phyloP scores from a whole-genome alignment of 2,329 filamentous ascomycete genomes.

The Aureobasidium sp. region DNA sequence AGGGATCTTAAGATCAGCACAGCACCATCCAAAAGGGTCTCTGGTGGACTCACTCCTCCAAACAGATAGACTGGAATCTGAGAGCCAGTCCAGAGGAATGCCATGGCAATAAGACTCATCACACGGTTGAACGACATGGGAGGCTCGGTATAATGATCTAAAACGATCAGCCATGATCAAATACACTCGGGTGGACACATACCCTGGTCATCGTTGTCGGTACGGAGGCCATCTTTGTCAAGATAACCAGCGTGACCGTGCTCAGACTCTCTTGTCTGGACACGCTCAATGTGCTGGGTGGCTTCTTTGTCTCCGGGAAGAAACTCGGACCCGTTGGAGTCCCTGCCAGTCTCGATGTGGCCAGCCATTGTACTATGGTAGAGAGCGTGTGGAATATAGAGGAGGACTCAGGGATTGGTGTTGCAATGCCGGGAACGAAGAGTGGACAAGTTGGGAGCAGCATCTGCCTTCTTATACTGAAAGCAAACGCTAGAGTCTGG shows the following conservation, averaged over 20 bases:
- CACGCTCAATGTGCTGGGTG: constrained; percentile 24
- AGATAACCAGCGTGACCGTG: constrained; percentile 34
- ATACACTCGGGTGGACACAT: neutral
- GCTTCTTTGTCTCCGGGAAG: constrained; percentile 1
- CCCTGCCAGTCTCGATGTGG: neutral
- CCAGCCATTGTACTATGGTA: neutral
- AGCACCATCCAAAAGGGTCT: neutral
- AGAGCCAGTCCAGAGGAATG: constrained; percentile 52
- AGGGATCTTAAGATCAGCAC: constrained; percentile 32
- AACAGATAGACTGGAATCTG: constrained; percentile 48
- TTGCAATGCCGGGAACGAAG: neutral
- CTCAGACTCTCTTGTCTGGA: constrained; percentile 30
- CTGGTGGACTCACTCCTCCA: constrained; percentile 23
- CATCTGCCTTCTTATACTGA: neutral
- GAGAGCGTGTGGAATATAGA: neutral
- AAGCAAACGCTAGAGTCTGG: neutral
- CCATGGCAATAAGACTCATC: constrained; percentile 49
- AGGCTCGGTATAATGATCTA: constrained; percentile 32
- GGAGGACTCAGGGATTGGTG: neutral
- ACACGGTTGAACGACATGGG: constrained; percentile 41
- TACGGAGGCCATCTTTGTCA: constrained; percentile 38
- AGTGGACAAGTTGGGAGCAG: neutral
- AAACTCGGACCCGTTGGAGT: neutral
- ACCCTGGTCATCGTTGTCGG: constrained; percentile 37
- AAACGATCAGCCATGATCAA: neutral